These are phyloP conservation scores for Aristolochia fimbriata DNA, from an alignment of 164 flowering plant genomes.

Conservation along the genomic window DNA sequence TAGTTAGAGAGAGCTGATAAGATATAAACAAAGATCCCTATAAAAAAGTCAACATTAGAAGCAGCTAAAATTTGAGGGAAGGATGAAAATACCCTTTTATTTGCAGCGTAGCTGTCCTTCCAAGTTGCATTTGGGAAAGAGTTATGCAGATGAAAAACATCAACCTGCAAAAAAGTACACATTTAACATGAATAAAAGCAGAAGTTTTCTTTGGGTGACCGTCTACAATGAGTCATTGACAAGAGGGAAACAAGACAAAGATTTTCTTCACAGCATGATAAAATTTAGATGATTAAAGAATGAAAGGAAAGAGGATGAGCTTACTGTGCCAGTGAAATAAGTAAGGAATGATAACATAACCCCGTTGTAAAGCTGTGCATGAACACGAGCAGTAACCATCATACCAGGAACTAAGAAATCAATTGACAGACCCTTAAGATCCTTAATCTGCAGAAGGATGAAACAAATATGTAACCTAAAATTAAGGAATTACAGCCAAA, in stretches of 20 bases:
- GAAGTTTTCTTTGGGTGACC: too few species aligned
- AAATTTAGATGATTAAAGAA: too few species aligned
- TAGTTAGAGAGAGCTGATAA: too few species aligned
- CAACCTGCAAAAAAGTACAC: conserved; percentile 48
- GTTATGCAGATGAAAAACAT: conserved; percentile 68
- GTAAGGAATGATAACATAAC: conserved; percentile 82
- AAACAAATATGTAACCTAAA: conserved; percentile 6
- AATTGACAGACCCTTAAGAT: conserved; percentile 80
- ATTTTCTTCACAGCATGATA: too few species aligned
- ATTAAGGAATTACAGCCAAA: neutral
- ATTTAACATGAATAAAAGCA: neutral
- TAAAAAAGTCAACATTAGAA: too few species aligned
- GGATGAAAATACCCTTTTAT: conserved; percentile 58
- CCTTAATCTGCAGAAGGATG: conserved; percentile 51
- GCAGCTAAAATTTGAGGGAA: neutral
- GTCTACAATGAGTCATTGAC: neutral
- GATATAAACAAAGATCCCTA: too few species aligned
- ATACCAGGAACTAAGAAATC: conserved; percentile 93
- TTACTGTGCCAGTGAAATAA: conserved; percentile 94
- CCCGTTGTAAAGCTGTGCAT: conserved; percentile 80
- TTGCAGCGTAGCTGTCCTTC: conserved; percentile 55
- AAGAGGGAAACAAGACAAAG: neutral
- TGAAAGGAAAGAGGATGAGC: conserved; percentile 12
- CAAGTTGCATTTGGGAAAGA: conserved; percentile 48
- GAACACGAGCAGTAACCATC: conserved; percentile 87